Conservation (phyloP, 495 filamentous ascomycete genomes). For the Aspergillus avenaceus region DNA sequence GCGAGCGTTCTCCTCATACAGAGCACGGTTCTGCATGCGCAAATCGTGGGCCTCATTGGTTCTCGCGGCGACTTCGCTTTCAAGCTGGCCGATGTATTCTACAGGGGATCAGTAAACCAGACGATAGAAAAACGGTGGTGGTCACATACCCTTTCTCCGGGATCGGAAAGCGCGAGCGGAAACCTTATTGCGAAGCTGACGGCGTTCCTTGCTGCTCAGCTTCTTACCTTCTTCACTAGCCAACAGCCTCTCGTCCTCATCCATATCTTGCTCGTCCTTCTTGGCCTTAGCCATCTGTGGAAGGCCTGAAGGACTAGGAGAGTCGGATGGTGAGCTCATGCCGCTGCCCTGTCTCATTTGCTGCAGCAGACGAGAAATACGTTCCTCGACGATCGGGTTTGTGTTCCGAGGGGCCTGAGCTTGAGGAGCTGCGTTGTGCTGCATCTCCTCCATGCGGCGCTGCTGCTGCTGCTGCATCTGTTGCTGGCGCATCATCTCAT, state of each 20-base stretch:
- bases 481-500: constrained; percentile 60
- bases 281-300: constrained; percentile 56
- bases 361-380: constrained; percentile 77
- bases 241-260: constrained; percentile 90
- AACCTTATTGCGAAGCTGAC: constrained; percentile 96
- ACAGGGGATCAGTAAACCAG: not conserved
- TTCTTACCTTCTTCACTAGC: constrained; percentile 98
- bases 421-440: constrained; percentile 25
- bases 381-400: constrained; percentile 75
- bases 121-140: not conserved
- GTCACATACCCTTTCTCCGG: constrained; percentile 80
- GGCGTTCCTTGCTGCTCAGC: constrained; percentile 86
- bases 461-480: constrained; percentile 45
- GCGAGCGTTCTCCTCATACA: constrained; percentile 76
- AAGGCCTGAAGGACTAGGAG: constrained; percentile 37
- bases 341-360: constrained; percentile 69
- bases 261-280: constrained; percentile 98
- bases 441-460: constrained; percentile 27
- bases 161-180: constrained; percentile 95
- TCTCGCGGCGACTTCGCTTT: constrained; percentile 72
- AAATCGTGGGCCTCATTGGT: constrained; percentile 69
- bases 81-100: constrained; percentile 97
- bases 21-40: constrained; percentile 62
- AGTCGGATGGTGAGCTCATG: constrained; percentile 47
- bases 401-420: constrained; percentile 46